Evolutionary conservation across 169 alveolate species (phyloP).

Genomic region (Besnoitia besnoiti): DNA sequence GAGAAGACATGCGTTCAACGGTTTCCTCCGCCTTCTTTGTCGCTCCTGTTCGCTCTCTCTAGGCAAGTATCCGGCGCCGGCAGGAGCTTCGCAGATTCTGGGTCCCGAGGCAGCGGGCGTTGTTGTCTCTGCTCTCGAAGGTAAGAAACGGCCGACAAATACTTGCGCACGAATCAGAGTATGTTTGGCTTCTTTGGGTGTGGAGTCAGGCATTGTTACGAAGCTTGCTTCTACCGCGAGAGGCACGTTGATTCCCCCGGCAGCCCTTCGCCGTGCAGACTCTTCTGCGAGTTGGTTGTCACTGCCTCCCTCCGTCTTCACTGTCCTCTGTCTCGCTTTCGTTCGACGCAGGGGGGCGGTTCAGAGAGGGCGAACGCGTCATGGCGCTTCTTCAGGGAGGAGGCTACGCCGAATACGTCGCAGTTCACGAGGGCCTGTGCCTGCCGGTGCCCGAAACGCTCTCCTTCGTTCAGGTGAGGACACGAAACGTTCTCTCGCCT

Average conservation of each 20-base stretch:
- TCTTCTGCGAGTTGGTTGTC: too few relatives aligned
- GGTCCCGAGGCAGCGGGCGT: conserved; percentile 57
- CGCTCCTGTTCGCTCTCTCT: background rate
- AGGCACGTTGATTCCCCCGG: background rate
- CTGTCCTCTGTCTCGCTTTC: too few relatives aligned
- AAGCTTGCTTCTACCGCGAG: background rate
- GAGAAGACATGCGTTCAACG: background rate
- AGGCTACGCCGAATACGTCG: conserved; percentile 57
- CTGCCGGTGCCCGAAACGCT: conserved; percentile 44
- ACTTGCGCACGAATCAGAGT: too few relatives aligned
- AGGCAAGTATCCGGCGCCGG: conserved; percentile 61
- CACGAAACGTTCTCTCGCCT: background rate
- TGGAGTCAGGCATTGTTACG: too few relatives aligned
- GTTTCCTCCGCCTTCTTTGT: background rate
- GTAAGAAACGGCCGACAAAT: background rate
- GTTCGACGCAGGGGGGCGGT: background rate
- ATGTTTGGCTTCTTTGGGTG: too few relatives aligned
- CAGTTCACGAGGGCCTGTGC: conserved; percentile 40
- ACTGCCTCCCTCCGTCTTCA: too few relatives aligned
- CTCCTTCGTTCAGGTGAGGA: conserved; percentile 37
- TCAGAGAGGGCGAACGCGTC: background rate
- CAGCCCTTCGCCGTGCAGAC: background rate
- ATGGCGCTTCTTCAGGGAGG: conserved; percentile 35
- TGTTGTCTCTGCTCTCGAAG: conserved; percentile 33
- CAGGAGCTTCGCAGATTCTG: conserved; percentile 15